Base-by-base conservation (phyloP, 176 grass and related monocot species). In the Urochloa ruziziensis region DNA sequence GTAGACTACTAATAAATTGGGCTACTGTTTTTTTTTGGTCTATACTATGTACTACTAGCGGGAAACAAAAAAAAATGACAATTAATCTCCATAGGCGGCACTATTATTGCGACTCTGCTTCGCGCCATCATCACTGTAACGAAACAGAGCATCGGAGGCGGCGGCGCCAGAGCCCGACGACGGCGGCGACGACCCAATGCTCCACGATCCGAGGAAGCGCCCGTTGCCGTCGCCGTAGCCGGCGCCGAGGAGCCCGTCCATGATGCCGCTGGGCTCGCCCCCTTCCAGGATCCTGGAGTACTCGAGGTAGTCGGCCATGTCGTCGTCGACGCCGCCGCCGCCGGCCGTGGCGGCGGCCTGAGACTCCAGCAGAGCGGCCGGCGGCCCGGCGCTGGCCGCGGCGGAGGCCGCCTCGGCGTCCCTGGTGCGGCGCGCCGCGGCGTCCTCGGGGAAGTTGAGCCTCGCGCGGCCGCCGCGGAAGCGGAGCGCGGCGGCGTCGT, bases 391-490 rank as follows among this genome's bases (percentile, higher is more conserved):
- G 11, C 47, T 32, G 29, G 79, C 57, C 0, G n/a, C 44, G 2
- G 78, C 63, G 0, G 48, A 11, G 2, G 71, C 47, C 12, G 1
- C 42, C 23, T 69, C 33, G 44, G 70, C 48, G 47, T 77, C 63
- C 33, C 35, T 65, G 32, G 27, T 21, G 27, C 25, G 56, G 6
- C 39, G 47, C 66, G 49, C 15, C 11, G 65, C 47, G 7, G 40
- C 91, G 39, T 78, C 77, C 81, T 94, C 72, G 21, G 94, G 94
- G 80, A 94, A 97, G 85, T 97, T 97, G 2, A 97, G 89, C 75
- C 84, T 97, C 53, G 94, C 94, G 48, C 88, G 88, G 64, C 21
- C 84, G 21, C 94, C 89, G 29, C 89, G 87, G 70, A 92, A 97
- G 13, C 84, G 80, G 47, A 94, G 79, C 16, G 90, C 92, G 0